Conservation (phyloP, 805 yeast species). For the Saturnispora quitensis region DNA sequence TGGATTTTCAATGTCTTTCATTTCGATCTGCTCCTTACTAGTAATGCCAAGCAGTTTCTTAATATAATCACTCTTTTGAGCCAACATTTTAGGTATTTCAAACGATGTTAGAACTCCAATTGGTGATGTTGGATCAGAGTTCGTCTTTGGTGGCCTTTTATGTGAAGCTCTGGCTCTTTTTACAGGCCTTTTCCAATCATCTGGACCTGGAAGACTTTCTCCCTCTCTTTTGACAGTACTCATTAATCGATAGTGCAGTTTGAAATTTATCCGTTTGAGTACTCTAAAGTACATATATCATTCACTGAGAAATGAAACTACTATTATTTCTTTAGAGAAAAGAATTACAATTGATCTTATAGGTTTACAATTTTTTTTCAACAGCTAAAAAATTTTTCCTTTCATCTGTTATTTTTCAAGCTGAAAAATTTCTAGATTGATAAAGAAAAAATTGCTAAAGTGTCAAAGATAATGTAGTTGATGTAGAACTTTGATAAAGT, state of each 20-base stretch:
- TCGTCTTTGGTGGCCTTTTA: conserved; percentile 33
- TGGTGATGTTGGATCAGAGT: conserved; percentile 63
- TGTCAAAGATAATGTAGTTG: background rate
- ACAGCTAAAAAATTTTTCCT: background rate
- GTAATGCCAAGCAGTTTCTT: conserved; percentile 5
- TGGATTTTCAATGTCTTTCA: conserved; percentile 52
- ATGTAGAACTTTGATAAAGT: background rate
- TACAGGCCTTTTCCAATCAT: conserved; percentile 4
- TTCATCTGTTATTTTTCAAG: background rate
- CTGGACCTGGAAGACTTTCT: background rate
- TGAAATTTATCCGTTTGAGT: background rate
- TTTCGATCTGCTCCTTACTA: conserved; percentile 23
- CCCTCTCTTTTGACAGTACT: background rate
- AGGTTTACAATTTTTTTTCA: background rate
- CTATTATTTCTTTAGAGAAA: background rate
- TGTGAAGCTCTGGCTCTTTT: conserved; percentile 41
- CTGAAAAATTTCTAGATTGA: background rate
- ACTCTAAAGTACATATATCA: background rate
- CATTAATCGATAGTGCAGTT: background rate
- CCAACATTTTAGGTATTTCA: conserved; percentile 58
- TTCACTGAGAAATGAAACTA: background rate
- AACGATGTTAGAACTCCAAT: conserved; percentile 59
- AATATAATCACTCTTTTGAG: conserved; percentile 23
- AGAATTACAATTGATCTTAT: background rate
- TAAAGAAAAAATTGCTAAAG: background rate